These are phyloP conservation scores for Alternaria atra DNA, from an alignment of 2,329 filamentous ascomycete species.

Conservation along the genomic window DNA sequence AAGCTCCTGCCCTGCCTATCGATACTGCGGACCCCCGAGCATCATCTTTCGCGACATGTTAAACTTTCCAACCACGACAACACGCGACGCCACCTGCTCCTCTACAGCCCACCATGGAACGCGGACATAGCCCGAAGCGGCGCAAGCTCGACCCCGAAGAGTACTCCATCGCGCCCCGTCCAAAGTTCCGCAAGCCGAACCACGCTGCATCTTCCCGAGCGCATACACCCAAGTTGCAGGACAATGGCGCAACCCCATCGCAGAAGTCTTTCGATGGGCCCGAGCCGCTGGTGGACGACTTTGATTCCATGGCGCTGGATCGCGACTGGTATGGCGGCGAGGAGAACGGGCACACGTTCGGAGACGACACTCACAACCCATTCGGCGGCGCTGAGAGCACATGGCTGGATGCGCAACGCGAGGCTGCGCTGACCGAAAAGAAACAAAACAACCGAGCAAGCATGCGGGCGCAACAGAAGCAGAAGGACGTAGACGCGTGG, in stretches of 20 bases:
- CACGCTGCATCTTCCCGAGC: conserved; percentile 47
- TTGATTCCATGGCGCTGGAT: conserved; percentile 79
- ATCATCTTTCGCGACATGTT: conserved; percentile 8
- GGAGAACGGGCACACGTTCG: conserved; percentile 84
- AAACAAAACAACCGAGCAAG: conserved; percentile 77
- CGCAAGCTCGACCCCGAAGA: conserved; percentile 72
- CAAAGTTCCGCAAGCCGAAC: conserved; percentile 52
- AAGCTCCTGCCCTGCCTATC: conserved; percentile 27
- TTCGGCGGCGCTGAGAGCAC: conserved; percentile 80
- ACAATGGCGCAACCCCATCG: conserved; percentile 53
- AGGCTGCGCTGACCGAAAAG: conserved; percentile 79
- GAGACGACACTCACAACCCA: conserved; percentile 91
- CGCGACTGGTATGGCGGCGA: conserved; percentile 93
- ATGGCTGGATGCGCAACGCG: conserved; percentile 77
- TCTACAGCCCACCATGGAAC: conserved; percentile 41
- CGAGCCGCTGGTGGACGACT: conserved; percentile 68
- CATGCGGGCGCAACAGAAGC: conserved; percentile 80
- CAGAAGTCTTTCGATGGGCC: conserved; percentile 69
- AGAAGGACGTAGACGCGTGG: conserved; percentile 97
- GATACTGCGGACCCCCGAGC: conserved; percentile 39
- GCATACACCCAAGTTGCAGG: conserved; percentile 44
- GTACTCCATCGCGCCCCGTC: conserved; percentile 63
- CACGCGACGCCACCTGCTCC: neutral
- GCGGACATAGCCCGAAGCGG: conserved; percentile 67
- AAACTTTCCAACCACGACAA: conserved; percentile 3